Evolutionary conservation across 1,284 basidiomycete genomes (phyloP), one percentile per base, ranked within the genome.

Genomic region (Singerocomus inundabilis): DNA sequence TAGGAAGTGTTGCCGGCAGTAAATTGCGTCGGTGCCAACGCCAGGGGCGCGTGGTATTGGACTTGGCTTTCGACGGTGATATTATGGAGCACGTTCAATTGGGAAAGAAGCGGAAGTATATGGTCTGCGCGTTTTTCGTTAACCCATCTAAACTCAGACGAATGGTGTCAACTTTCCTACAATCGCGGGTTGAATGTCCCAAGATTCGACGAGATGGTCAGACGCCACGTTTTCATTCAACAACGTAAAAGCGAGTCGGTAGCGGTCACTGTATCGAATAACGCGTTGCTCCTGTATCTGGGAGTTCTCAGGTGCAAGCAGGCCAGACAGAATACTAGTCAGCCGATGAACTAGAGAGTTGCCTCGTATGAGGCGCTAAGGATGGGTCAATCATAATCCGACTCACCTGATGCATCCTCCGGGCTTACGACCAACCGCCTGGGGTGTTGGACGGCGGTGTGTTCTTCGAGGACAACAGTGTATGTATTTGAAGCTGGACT

Each of bases 11-110:
- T 59, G 21, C 58, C 61, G 18, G 68, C 50, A 21, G 65, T 60
- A 6, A 79, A 34, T 4, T 64, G 48, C n/a, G 58, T 60, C 35
- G 93, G 90, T 46, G 80, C 72, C 60, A 98, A 93, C 0, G 92
- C 84, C 34, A 99, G 71, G 0, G 94, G 95, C 1, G 93, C 91
- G 63, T 96, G 88, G 66, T 86, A 93, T 58, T 95, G 90, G 0
- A 97, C 82, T 71, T 98, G 95, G 52, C 91, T 96, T 72, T 98
- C 94, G 45, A 98, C 78, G 4, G 89, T 91, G 64, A 96, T 92
- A 63, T 93, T 92, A 72, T 98, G 92, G 26, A 98, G 68, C 11
- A 75, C 69, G 3, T 73, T 72, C 6, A 97, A 73, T 33, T 78
- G 73, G 10, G 76, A 66, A 13, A 92, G 69, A 15, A 87, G 73